These are phyloP conservation scores for Lachnellula hyalina DNA, from an alignment of 2,329 filamentous ascomycete species.

Conservation along the genomic window DNA sequence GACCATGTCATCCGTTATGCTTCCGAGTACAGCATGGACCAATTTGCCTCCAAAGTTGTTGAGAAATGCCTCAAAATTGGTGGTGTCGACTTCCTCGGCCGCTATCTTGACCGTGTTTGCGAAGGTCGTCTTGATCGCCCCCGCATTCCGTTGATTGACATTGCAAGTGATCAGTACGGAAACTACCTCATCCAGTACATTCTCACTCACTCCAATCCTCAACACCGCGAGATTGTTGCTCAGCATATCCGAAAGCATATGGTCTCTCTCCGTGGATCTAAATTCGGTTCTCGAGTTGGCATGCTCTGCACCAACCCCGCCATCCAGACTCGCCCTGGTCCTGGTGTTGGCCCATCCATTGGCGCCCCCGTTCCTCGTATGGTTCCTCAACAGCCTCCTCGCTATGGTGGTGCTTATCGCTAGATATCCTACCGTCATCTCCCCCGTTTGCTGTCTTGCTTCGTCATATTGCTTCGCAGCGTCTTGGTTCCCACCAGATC, in stretches of 20 bases:
- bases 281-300: constrained; percentile 95
- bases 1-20: constrained; percentile 93
- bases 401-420: constrained; percentile 55
- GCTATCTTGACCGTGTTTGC: constrained; percentile 90
- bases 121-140: constrained; percentile 86
- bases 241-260: constrained; percentile 97
- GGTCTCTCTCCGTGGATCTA: constrained; percentile 96
- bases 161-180: constrained; percentile 96
- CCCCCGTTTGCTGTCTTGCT: constrained; percentile 13
- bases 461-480: constrained; percentile 25
- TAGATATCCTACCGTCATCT: constrained; percentile 32
- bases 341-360: constrained; percentile 66
- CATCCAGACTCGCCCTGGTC: constrained; percentile 80
- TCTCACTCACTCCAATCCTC: constrained; percentile 76
- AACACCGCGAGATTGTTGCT: constrained; percentile 90
- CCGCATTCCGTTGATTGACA: constrained; percentile 95
- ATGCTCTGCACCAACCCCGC: constrained; percentile 98
- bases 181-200: constrained; percentile 99
- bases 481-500: constrained; percentile 28
- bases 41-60: constrained; percentile 98
- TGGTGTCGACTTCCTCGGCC: constrained; percentile 80
- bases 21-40: constrained; percentile 96
- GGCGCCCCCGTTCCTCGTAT: constrained; percentile 42
- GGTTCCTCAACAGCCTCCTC: constrained; percentile 46
- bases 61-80: constrained; percentile 99